These are phyloP conservation scores for Mycena galopus DNA, from an alignment of 768 basidiomycete genomes.

Conservation along the genomic window DNA sequence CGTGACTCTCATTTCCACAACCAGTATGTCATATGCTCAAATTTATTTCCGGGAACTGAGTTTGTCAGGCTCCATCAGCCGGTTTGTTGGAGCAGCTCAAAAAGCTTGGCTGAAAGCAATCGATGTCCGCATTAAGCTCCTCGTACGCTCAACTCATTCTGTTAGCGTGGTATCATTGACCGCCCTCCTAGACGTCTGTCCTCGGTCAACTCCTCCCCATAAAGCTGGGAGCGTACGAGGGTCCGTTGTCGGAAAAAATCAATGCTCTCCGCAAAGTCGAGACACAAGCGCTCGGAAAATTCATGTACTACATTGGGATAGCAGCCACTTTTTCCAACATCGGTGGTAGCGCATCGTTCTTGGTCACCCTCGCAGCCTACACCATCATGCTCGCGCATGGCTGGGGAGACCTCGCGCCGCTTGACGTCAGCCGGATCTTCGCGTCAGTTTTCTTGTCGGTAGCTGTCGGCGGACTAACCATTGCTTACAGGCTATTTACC, in stretches of 20 bases:
- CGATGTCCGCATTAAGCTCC: constrained; percentile 27
- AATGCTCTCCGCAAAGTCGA: constrained; percentile 19
- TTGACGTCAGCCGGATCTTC: constrained; percentile 26
- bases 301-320: constrained; percentile 1
- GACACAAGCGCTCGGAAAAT: constrained; percentile 10
- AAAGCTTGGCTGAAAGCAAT: constrained; percentile 22
- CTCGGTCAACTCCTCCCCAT: constrained; percentile 29
- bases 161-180: not conserved
- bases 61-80: constrained; percentile 4
- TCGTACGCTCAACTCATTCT: not conserved
- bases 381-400: constrained; percentile 6
- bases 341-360: constrained; percentile 15
- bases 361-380: constrained; percentile 25
- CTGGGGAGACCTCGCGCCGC: constrained; percentile 12
- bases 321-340: constrained; percentile 14
- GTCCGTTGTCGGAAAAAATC: not conserved
- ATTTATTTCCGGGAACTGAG: not conserved
- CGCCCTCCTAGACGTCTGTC: constrained; percentile 7
- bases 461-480: not conserved
- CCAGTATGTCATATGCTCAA: constrained; percentile 3
- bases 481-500: not conserved
- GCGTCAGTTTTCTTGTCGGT: not conserved
- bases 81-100: constrained; percentile 21
- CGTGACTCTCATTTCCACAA: constrained; percentile 1
- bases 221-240: constrained; percentile 25